phyloP scores from a whole-genome alignment of 2,329 filamentous ascomycete genomes.

The Pyrenochaeta sp. region DNA sequence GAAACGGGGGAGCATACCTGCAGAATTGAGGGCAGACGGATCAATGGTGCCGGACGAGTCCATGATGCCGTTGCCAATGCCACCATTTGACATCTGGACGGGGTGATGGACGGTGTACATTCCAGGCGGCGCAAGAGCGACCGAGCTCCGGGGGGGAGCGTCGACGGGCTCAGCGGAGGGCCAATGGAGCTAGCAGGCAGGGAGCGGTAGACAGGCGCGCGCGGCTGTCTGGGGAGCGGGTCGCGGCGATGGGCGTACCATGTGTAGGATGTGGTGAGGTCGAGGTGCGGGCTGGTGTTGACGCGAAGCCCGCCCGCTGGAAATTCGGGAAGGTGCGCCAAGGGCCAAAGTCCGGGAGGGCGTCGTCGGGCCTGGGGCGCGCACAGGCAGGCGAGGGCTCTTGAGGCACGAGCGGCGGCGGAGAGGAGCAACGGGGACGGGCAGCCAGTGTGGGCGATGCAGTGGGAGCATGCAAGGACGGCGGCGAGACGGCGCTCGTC shows the following conservation, averaged over 20 bases:
- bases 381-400: neutral
- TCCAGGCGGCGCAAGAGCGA: slow-evolving; percentile 45
- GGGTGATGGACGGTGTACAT: slow-evolving; percentile 52
- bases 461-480: slow-evolving; percentile 1
- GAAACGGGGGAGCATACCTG: slow-evolving; percentile 38
- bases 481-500: slow-evolving; percentile 11
- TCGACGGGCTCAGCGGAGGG: slow-evolving; percentile 21
- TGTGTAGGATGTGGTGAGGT: slow-evolving; percentile 18
- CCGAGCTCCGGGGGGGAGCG: slow-evolving; percentile 38
- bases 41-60: slow-evolving; percentile 52
- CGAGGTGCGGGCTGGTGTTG: slow-evolving; percentile 2
- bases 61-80: slow-evolving; percentile 51
- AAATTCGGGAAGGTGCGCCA: neutral
- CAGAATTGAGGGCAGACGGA: slow-evolving; percentile 47
- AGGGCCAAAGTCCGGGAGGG: neutral
- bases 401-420: neutral
- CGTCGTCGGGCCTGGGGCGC: neutral
- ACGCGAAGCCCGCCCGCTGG: neutral
- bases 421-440: too few species aligned
- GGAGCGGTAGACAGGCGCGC: slow-evolving; percentile 19
- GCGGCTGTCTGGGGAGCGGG: slow-evolving; percentile 22
- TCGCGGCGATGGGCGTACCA: slow-evolving; percentile 31
- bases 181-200: slow-evolving; percentile 31
- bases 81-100: slow-evolving; percentile 49
- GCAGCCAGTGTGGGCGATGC: neutral